Conservation (phyloP, 176 grass and related monocot species). For the Eremochloa ophiuroides region DNA sequence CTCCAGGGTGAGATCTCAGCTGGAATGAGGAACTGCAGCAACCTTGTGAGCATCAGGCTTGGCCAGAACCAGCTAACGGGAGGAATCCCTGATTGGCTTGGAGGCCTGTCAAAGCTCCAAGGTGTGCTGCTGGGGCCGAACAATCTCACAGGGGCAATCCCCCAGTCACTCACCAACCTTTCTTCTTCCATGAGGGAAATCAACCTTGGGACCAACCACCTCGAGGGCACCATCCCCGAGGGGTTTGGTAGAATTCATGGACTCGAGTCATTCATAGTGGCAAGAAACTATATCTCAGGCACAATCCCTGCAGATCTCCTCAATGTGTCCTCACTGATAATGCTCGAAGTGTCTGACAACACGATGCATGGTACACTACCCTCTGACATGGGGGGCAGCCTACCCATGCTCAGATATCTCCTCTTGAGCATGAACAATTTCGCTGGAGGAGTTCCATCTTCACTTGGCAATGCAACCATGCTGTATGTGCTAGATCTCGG, state of each 20-base stretch:
- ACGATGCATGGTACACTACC: constrained; percentile 23
- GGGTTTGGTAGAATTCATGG: background rate
- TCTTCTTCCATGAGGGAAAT: background rate
- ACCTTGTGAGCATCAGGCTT: background rate
- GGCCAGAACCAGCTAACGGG: background rate
- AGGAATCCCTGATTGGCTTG: constrained; percentile 3
- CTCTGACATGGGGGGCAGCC: constrained; percentile 5
- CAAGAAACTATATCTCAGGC: constrained; percentile 10
- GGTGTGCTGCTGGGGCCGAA: background rate
- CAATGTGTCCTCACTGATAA: constrained; percentile 22
- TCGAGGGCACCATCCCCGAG: background rate
- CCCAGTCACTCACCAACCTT: background rate
- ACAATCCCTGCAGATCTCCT: constrained; percentile 17
- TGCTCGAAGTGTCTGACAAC: constrained; percentile 8
- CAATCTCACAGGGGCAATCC: background rate
- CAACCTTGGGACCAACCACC: background rate
- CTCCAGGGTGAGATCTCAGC: background rate
- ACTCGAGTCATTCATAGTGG: background rate
- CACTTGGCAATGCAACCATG: constrained; percentile 27
- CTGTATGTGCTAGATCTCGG: constrained; percentile 22
- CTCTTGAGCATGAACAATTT: constrained; percentile 15
- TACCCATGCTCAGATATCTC: constrained; percentile 28
- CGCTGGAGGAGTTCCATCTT: constrained; percentile 15
- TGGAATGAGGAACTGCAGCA: background rate
- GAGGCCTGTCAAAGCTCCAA: background rate